A percentile compares a stretch with the other conserved stretches of the same genome.
These are phyloP conservation scores for Rhodotorula babjevae DNA, from an alignment of 768 basidiomycete species.

Conservation along the genomic window DNA sequence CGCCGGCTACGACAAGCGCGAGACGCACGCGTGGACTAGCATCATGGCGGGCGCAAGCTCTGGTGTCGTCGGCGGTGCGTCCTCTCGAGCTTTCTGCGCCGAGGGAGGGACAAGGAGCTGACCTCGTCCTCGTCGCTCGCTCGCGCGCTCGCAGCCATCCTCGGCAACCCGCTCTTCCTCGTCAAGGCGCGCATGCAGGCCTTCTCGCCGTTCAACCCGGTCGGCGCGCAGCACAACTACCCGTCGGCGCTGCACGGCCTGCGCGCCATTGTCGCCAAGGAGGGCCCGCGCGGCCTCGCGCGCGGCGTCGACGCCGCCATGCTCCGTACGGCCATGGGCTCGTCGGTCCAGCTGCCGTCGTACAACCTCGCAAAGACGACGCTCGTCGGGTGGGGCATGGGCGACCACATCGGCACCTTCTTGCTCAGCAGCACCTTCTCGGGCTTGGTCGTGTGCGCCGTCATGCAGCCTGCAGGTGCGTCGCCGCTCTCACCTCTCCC, in stretches of 20 bases:
- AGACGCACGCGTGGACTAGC: constrained; percentile 70
- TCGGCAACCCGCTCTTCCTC: constrained; percentile 87
- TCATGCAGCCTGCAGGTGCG: constrained; percentile 86
- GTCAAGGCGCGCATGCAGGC: constrained; percentile 99
- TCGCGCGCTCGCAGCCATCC: constrained; percentile 39
- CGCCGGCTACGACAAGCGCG: constrained; percentile 59
- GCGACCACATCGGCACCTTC: constrained; percentile 79
- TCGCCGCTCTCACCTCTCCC: background rate
- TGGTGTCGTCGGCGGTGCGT: constrained; percentile 80
- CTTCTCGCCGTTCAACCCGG: constrained; percentile 87
- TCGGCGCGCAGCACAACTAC: constrained; percentile 91
- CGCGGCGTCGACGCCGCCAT: constrained; percentile 92
- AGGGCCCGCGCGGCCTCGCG: constrained; percentile 71
- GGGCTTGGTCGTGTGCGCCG: constrained; percentile 69
- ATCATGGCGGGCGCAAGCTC: constrained; percentile 80
- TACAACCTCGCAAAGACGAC: constrained; percentile 89
- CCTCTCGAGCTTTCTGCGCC: background rate
- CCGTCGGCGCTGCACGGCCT: constrained; percentile 77
- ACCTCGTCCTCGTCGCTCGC: background rate
- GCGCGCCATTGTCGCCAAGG: constrained; percentile 67
- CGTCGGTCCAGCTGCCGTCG: constrained; percentile 88
- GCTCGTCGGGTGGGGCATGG: constrained; percentile 63
- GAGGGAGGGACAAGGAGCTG: background rate
- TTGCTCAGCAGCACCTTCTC: constrained; percentile 81
- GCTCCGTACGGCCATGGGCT: constrained; percentile 89